phyloP scores from a whole-genome alignment of 306 rosid species.

The Dicorynia guianensis region DNA sequence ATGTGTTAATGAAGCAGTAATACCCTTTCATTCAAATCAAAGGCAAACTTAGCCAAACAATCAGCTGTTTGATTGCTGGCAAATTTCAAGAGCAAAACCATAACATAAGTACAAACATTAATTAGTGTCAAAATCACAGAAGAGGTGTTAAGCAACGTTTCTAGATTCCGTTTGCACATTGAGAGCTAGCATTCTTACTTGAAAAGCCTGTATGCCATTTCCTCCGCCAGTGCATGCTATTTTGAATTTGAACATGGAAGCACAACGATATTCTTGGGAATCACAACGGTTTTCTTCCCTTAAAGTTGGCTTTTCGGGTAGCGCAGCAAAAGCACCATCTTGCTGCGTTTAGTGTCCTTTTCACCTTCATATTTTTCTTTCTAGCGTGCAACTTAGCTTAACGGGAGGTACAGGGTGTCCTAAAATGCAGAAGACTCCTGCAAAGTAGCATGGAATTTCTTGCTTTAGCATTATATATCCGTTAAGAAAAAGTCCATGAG shows the following conservation, averaged over 20 bases:
- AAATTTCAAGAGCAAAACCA: too few species aligned
- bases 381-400: background rate
- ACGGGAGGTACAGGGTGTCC: slow-evolving; percentile 8
- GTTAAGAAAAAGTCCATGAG: slow-evolving; percentile 2
- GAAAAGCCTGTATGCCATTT: too few species aligned
- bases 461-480: slow-evolving; percentile 12
- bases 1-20: too few species aligned
- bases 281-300: slow-evolving; percentile 27
- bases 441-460: slow-evolving; percentile 10
- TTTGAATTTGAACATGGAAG: background rate
- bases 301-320: slow-evolving; percentile 17
- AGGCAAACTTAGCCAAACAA: too few species aligned
- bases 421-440: background rate
- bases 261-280: background rate
- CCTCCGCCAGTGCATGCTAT: background rate
- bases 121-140: too few species aligned
- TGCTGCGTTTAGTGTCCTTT: background rate
- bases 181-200: too few species aligned
- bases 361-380: background rate
- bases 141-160: too few species aligned
- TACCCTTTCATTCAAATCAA: too few species aligned
- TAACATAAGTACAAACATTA: too few species aligned
- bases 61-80: too few species aligned
- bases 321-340: background rate
- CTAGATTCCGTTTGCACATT: too few species aligned